Evolutionary conservation across 371 early-diverging fungal genomes (phyloP).

Genomic region (Blakeslea trispora): DNA sequence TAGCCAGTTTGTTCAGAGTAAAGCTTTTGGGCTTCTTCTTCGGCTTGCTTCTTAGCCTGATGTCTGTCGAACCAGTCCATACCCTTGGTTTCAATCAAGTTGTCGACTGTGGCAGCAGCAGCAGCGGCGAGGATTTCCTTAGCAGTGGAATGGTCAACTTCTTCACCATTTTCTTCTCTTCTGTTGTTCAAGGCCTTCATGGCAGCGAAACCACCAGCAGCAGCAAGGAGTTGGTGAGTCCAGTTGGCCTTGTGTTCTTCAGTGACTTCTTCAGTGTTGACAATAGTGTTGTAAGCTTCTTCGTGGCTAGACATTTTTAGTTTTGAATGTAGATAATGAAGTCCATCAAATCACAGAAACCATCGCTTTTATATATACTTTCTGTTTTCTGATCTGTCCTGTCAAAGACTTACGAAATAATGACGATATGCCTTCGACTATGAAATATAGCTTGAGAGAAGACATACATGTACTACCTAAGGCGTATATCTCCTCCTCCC

Average conservation of each 20-base stretch:
- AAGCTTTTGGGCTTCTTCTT: conserved; percentile 41
- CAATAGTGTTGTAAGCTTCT: conserved; percentile 37
- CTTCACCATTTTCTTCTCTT: conserved; percentile 20
- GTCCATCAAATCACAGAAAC: not conserved
- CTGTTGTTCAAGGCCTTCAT: conserved; percentile 38
- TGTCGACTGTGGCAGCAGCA: conserved; percentile 38
- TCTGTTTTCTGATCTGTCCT: not conserved
- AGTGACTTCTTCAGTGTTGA: conserved; percentile 7
- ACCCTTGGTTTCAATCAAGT: conserved; percentile 41
- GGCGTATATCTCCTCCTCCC: too few relatives aligned
- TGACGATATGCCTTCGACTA: too few relatives aligned
- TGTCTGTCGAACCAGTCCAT: conserved; percentile 43
- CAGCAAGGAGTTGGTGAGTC: conserved; percentile 50
- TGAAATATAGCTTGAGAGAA: too few relatives aligned
- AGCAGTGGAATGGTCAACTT: conserved; percentile 33
- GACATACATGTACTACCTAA: too few relatives aligned
- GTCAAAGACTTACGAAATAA: too few relatives aligned
- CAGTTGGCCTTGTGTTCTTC: conserved; percentile 32
- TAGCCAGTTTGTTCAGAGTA: conserved; percentile 34
- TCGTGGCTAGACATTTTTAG: conserved; percentile 30
- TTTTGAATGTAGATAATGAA: not conserved
- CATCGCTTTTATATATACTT: not conserved
- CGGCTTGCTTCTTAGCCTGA: conserved; percentile 48
- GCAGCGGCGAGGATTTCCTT: conserved; percentile 49
- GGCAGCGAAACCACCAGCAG: conserved; percentile 53